These are phyloP conservation scores for Fusarium marasasianum DNA, from an alignment of 2,329 filamentous ascomycete genomes.

Conservation along the genomic window DNA sequence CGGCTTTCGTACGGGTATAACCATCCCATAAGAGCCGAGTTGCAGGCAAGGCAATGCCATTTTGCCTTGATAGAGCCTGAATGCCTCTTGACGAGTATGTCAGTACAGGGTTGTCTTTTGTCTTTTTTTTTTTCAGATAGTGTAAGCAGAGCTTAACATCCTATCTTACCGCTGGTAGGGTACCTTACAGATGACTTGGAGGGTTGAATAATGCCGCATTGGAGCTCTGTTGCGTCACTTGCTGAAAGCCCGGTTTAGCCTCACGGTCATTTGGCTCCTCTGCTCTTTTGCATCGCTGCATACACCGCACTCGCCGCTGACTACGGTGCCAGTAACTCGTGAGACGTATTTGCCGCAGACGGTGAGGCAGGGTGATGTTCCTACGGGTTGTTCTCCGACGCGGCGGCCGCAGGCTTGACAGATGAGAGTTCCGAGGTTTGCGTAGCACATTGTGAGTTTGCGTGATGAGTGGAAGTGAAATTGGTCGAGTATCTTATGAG, in stretches of 20 bases:
- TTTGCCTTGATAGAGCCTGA: constrained; percentile 3
- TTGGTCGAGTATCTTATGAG: background rate
- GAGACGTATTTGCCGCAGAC: constrained; percentile 44
- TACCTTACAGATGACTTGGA: constrained; percentile 1
- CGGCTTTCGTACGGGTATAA: background rate
- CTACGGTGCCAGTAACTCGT: constrained; percentile 35
- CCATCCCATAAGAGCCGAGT: constrained; percentile 1
- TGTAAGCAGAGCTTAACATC: constrained; percentile 23
- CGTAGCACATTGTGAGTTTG: constrained; percentile 34
- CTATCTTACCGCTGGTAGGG: background rate
- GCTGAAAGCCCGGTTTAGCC: constrained; percentile 39
- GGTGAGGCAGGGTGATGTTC: constrained; percentile 36
- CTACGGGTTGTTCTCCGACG: constrained; percentile 37
- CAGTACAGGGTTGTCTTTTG: constrained; percentile 1
- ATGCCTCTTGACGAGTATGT: background rate
- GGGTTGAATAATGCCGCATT: constrained; percentile 10
- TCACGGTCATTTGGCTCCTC: constrained; percentile 31
- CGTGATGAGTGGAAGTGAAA: background rate
- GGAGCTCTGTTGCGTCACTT: constrained; percentile 17
- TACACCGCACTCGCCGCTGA: constrained; percentile 40
- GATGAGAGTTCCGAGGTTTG: constrained; percentile 37
- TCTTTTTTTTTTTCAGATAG: background rate
- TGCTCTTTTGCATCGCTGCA: constrained; percentile 36
- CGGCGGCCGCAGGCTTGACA: constrained; percentile 37
- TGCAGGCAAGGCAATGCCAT: background rate